phyloP scores from a whole-genome alignment of 2,329 filamentous ascomycete genomes.

The Sarocladium brachiariae region DNA sequence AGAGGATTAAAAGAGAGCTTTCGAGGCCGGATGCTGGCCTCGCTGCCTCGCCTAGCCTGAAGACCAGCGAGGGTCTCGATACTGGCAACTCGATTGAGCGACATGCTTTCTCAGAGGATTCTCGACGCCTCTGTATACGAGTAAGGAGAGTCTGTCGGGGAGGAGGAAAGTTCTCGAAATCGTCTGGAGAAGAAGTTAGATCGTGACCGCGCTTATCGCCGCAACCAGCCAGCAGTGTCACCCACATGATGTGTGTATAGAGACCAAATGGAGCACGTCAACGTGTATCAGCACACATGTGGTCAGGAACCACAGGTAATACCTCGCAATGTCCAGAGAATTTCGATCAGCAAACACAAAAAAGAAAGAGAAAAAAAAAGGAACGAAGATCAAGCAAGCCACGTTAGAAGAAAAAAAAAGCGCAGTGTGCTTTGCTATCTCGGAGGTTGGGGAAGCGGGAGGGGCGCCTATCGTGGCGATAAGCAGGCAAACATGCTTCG shows the following conservation, averaged over 20 bases:
- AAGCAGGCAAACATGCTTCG: neutral
- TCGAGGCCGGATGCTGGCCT: constrained; percentile 39
- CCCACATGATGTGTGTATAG: too few species aligned
- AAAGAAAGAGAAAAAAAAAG: neutral
- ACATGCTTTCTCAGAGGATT: constrained; percentile 29
- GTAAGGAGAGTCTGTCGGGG: too few species aligned
- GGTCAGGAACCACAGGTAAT: too few species aligned
- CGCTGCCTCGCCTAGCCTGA: constrained; percentile 31
- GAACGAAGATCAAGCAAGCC: neutral
- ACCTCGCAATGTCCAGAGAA: too few species aligned
- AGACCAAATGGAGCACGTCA: too few species aligned
- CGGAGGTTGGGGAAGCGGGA: neutral
- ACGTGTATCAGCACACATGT: too few species aligned
- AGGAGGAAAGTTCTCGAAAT: too few species aligned
- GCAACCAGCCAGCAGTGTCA: too few species aligned
- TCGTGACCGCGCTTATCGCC: too few species aligned
- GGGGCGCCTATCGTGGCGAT: constrained; percentile 4
- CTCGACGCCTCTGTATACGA: too few species aligned
- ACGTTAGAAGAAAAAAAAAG: neutral
- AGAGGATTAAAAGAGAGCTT: constrained; percentile 49
- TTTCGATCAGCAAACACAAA: neutral
- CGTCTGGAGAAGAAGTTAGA: too few species aligned
- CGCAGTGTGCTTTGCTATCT: neutral
- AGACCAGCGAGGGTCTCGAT: constrained; percentile 45
- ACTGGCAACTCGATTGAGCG: constrained; percentile 44